A percentile compares a stretch with the other conserved stretches of the same genome.
Conservation (phyloP, 768 basidiomycete species). For the Tricholoma bakamatsutake region DNA sequence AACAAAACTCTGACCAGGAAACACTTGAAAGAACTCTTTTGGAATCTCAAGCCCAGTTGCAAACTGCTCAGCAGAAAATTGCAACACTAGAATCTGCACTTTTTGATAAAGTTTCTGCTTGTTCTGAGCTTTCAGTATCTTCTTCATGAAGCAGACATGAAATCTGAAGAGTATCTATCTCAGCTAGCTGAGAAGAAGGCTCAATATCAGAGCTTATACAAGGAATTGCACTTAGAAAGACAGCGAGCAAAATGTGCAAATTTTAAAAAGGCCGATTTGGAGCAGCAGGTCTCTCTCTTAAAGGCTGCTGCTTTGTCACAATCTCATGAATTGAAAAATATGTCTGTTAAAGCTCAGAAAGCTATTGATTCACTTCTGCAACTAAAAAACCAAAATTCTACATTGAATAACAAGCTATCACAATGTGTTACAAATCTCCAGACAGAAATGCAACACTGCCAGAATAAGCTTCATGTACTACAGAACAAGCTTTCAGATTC, state of each 20-base stretch:
- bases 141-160: background rate
- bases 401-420: background rate
- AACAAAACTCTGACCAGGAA: background rate
- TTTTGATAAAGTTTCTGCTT: background rate
- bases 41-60: background rate
- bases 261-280: too few species aligned
- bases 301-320: too few species aligned
- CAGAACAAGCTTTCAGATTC: background rate
- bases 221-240: too few species aligned
- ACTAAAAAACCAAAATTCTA: background rate
- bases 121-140: background rate
- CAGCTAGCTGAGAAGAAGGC: background rate
- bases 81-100: background rate
- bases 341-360: background rate
- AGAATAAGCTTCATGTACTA: background rate
- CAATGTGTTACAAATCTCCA: background rate
- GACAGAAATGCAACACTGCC: background rate
- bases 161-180: background rate
- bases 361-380: background rate
- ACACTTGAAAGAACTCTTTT: background rate
- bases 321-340: too few species aligned
- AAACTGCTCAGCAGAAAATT: background rate
- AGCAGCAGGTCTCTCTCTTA: too few species aligned
- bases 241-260: too few species aligned
- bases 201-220: too few species aligned